Percentiles rank a stretch among this genome's conserved stretches.
phyloP scores from a whole-genome alignment of 192 early-diverging fungal species.

The Coemansia sp. region DNA sequence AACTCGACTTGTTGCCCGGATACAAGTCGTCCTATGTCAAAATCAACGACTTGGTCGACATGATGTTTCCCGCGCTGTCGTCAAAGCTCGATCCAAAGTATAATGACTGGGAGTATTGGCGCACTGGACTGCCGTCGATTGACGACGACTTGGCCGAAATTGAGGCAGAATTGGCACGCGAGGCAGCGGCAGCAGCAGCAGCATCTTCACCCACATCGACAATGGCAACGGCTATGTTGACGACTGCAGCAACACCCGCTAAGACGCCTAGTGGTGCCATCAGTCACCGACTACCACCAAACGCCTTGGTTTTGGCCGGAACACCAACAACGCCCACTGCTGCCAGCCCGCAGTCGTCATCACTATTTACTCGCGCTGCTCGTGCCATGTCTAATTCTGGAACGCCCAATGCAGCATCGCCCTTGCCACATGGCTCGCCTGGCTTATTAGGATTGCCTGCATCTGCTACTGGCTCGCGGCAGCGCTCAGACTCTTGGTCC shows the following conservation, averaged over 20 bases:
- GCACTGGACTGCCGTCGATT: constrained; percentile 34
- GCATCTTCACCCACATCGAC: neutral
- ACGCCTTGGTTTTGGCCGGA: neutral
- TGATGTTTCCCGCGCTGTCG: constrained; percentile 84
- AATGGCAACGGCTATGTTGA: neutral
- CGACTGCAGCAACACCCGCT: neutral
- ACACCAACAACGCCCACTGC: neutral
- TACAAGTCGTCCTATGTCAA: constrained; percentile 90
- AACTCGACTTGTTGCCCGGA: constrained; percentile 82
- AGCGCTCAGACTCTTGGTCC: constrained; percentile 36
- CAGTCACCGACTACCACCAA: neutral
- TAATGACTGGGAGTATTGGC: constrained; percentile 90
- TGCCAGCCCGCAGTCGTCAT: neutral
- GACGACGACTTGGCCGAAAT: constrained; percentile 47
- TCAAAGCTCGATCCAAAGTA: constrained; percentile 68
- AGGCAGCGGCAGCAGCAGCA: neutral
- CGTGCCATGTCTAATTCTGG: constrained; percentile 14
- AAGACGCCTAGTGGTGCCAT: neutral
- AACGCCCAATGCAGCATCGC: neutral
- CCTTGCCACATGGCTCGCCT: neutral
- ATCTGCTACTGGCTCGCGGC: constrained; percentile 10
- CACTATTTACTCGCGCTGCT: constrained; percentile 5
- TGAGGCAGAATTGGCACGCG: constrained; percentile 19
- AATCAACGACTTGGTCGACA: constrained; percentile 92
- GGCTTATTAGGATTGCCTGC: neutral